phyloP scores from a whole-genome alignment of 2,329 filamentous ascomycete genomes.

The Trichophyton rubrum region DNA sequence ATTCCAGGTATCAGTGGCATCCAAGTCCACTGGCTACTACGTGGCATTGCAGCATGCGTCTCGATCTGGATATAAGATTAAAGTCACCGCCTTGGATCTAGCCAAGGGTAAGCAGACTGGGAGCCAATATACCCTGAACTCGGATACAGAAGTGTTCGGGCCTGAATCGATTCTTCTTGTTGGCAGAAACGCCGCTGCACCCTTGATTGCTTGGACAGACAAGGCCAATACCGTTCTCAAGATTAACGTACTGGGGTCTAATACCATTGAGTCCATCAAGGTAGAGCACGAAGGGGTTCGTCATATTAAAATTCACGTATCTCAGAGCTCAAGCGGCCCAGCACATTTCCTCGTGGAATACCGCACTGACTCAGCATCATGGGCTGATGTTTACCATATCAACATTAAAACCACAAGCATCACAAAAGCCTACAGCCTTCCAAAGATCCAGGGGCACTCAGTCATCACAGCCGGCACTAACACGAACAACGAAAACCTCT shows the following conservation, averaged over 20 bases:
- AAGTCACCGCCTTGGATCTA: conserved; percentile 60
- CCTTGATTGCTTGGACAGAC: conserved; percentile 35
- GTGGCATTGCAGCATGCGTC: conserved; percentile 57
- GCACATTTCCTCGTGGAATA: conserved; percentile 80
- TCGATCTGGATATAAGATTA: conserved; percentile 60
- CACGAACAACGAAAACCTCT: conserved; percentile 67
- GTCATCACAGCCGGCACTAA: conserved; percentile 59
- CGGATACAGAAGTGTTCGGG: conserved; percentile 55
- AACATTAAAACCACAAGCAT: conserved; percentile 57
- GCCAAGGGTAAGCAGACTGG: conserved; percentile 54
- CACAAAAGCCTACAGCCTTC: conserved; percentile 68
- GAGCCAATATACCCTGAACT: conserved; percentile 58
- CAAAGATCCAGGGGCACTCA: conserved; percentile 40
- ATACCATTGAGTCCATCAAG: conserved; percentile 27
- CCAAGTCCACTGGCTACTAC: conserved; percentile 54
- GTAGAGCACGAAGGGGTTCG: conserved; percentile 39
- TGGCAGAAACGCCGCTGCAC: conserved; percentile 29
- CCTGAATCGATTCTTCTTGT: conserved; percentile 31
- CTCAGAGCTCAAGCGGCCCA: conserved; percentile 56
- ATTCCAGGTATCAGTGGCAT: conserved; percentile 61
- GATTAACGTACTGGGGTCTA: conserved; percentile 34
- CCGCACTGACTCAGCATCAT: conserved; percentile 56
- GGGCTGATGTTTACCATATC: conserved; percentile 77
- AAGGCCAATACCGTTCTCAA: conserved; percentile 33
- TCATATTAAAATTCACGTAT: conserved; percentile 55